Base-by-base conservation (phyloP, 306 rosid species). In the Hylodesmum podocarpum region DNA sequence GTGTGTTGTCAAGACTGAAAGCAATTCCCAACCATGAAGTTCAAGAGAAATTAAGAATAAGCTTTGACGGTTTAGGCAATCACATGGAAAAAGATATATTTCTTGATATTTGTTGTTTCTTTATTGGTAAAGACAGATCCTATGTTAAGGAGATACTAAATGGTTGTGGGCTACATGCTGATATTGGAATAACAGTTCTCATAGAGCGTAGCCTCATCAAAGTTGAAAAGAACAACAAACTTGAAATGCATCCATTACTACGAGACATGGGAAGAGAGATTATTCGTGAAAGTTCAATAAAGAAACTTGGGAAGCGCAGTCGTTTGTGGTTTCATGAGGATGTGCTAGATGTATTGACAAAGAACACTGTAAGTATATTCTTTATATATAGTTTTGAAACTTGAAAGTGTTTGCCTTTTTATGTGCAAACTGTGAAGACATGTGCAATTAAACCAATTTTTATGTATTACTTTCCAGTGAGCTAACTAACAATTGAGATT, bases 181-280 rank as follows among this genome's bases (percentile, higher is more conserved):
- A 18, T 22, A 78, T 25, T 29, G 82, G 82, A 34, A 62, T 85
- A 28, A 13, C 12, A 2, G 75, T 74, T 2, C 76, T 85, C 0
- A n/a, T 54, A 16, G 72, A 82, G 0, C 34, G 79, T 12, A 64
- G 77, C 7, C 86, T 82, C 3, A 0, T 82, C 3, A 62, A 40
- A 18, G 29, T 75, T 69, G 78, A 68, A 12, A 73, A 28, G 14
- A 59, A 29, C 4, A 73, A 58, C 33, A 58, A 28, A 31, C 58
- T 73, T 6, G 22, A 22, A 58, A 41, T 40, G 78, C 78, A 73
- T 41, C 28, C 2, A 15, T 41, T 73, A 43, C 4, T 73, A 36
- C 41, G 49, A 70, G 84, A 78, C 11, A 85, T 78, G 84, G 89
- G 84, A 39, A 24, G 66, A 44, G 74, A 66, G 46, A 76, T 85